Evolutionary conservation across 805 yeast species (phyloP).

Genomic region (Kodamaea nitidulidarum): DNA sequence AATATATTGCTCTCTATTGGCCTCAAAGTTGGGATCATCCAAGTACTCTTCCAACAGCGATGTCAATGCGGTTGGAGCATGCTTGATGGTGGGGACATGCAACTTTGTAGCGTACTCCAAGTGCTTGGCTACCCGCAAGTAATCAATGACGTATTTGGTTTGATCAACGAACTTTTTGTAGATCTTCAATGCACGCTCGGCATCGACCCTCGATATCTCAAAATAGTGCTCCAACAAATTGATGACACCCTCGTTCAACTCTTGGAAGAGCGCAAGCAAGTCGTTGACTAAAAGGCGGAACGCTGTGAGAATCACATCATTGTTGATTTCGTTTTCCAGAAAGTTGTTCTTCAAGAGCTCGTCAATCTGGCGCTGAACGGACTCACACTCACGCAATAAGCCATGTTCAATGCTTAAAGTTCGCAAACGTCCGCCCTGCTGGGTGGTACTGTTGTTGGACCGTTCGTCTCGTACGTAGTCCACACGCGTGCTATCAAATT

Average conservation of each 20-base stretch:
- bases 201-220: slow-evolving; percentile 84
- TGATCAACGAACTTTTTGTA: slow-evolving; percentile 82
- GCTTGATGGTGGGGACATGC: slow-evolving; percentile 92
- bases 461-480: slow-evolving; percentile 79
- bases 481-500: slow-evolving; percentile 56
- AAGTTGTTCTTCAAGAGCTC: slow-evolving; percentile 71
- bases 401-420: slow-evolving; percentile 70
- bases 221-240: slow-evolving; percentile 91
- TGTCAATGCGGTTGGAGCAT: slow-evolving; percentile 93
- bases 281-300: slow-evolving; percentile 90
- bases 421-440: slow-evolving; percentile 59
- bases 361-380: slow-evolving; percentile 78
- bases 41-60: slow-evolving; percentile 84
- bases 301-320: slow-evolving; percentile 78
- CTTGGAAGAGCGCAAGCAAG: slow-evolving; percentile 78
- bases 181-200: slow-evolving; percentile 78
- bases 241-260: slow-evolving; percentile 92
- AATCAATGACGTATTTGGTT: slow-evolving; percentile 83
- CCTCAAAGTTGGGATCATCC: slow-evolving; percentile 79
- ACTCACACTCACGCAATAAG: slow-evolving; percentile 75
- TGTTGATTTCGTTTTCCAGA: slow-evolving; percentile 73
- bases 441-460: slow-evolving; percentile 41
- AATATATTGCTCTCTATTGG: slow-evolving; percentile 71
- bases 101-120: slow-evolving; percentile 81
- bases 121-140: slow-evolving; percentile 84